A percentile compares a stretch with the other conserved stretches of the same genome.
Conservation (phyloP, 192 early-diverging fungal species). For the Coemansia aciculifera region DNA sequence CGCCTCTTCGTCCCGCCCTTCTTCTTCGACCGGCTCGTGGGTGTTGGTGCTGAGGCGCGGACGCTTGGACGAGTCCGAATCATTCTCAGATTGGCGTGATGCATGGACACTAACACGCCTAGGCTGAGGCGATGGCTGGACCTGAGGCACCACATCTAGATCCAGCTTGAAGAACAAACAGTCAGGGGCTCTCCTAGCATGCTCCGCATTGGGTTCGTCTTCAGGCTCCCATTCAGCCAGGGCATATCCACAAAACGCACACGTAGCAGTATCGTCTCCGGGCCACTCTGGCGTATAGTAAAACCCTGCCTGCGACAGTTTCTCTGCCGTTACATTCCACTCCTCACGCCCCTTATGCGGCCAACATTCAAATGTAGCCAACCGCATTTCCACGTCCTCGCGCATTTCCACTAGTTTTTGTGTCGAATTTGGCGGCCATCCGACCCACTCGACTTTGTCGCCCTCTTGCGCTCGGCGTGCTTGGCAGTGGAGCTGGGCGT, state of each 20-base stretch:
- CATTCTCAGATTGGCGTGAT: slow-evolving; percentile 3
- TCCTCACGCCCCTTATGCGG: slow-evolving; percentile 37
- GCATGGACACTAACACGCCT: slow-evolving; percentile 12
- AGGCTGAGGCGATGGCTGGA: slow-evolving; percentile 6
- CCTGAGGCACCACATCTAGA: slow-evolving; percentile 2
- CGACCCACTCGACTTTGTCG: slow-evolving; percentile 34
- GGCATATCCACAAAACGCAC: slow-evolving; percentile 50
- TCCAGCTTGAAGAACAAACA: slow-evolving; percentile 51
- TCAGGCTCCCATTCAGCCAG: slow-evolving; percentile 55
- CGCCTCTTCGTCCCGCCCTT: neutral
- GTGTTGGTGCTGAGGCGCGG: slow-evolving; percentile 23
- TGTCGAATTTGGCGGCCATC: slow-evolving; percentile 31
- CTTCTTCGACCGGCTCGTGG: neutral
- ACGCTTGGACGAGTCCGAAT: slow-evolving; percentile 27
- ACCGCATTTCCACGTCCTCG: slow-evolving; percentile 20
- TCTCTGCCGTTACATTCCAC: slow-evolving; percentile 50
- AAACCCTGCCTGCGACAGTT: slow-evolving; percentile 50
- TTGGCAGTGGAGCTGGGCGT: slow-evolving; percentile 48
- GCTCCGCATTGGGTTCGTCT: slow-evolving; percentile 51
- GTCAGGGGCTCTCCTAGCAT: slow-evolving; percentile 35
- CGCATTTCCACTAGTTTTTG: slow-evolving; percentile 20
- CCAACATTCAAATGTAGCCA: slow-evolving; percentile 40
- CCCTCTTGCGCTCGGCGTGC: slow-evolving; percentile 22
- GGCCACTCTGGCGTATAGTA: slow-evolving; percentile 51
- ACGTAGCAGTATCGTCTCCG: slow-evolving; percentile 48